Percentiles rank a stretch among this genome's conserved stretches.
These are phyloP conservation scores for Pyronema omphalodes DNA, from an alignment of 495 filamentous ascomycete species.

Conservation along the genomic window DNA sequence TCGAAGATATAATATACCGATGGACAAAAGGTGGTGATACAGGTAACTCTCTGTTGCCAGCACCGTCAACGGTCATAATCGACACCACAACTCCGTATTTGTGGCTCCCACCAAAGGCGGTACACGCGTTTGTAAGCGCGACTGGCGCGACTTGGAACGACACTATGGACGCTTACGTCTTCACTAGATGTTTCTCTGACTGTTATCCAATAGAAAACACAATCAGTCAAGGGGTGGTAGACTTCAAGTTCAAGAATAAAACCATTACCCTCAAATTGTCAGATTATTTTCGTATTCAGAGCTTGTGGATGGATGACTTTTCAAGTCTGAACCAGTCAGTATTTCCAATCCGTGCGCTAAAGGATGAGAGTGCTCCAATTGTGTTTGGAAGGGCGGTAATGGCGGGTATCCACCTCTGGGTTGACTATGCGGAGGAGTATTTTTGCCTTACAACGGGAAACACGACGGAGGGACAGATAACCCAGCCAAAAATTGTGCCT, in stretches of 20 bases:
- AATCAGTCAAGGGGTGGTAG: slow-evolving; percentile 2
- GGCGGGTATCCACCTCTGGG: slow-evolving; percentile 15
- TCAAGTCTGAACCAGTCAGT: neutral
- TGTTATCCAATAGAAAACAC: slow-evolving; percentile 5
- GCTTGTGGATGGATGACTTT: neutral
- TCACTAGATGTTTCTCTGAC: slow-evolving; percentile 9
- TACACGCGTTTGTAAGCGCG: slow-evolving; percentile 26
- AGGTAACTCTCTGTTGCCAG: slow-evolving; percentile 12
- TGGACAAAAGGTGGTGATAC: slow-evolving; percentile 14
- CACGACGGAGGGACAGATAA: neutral
- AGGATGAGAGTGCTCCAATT: slow-evolving; percentile 10
- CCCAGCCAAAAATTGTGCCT: neutral
- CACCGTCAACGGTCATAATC: slow-evolving; percentile 12
- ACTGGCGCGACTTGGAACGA: slow-evolving; percentile 44
- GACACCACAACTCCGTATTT: slow-evolving; percentile 19
- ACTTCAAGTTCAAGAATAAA: slow-evolving; percentile 11
- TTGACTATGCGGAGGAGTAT: slow-evolving; percentile 16
- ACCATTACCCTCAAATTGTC: slow-evolving; percentile 6
- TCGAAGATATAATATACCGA: slow-evolving; percentile 18
- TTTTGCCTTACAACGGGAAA: slow-evolving; percentile 12
- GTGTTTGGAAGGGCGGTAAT: slow-evolving; percentile 16
- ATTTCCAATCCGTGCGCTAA: slow-evolving; percentile 9
- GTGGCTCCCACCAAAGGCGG: slow-evolving; percentile 15
- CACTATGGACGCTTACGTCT: slow-evolving; percentile 42
- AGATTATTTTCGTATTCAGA: slow-evolving; percentile 4